These are phyloP conservation scores for Xerocomus spinulosus DNA, from an alignment of 768 basidiomycete genomes.

Conservation along the genomic window DNA sequence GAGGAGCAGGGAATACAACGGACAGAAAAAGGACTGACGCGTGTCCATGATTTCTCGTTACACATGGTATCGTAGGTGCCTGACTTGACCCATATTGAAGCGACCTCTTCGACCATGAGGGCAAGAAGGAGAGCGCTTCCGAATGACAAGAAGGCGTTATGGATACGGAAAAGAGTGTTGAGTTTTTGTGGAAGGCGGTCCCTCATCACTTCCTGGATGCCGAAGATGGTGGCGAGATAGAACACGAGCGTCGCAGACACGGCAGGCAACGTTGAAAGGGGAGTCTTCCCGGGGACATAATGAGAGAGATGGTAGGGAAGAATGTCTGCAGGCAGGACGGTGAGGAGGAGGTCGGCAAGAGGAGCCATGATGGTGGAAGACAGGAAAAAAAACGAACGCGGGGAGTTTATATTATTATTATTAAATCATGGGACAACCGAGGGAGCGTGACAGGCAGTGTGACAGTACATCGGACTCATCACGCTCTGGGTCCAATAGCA, in stretches of 20 bases:
- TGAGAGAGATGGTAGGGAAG: conserved; percentile 34
- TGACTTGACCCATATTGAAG: conserved; percentile 70
- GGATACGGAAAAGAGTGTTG: conserved; percentile 78
- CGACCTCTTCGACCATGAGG: conserved; percentile 90
- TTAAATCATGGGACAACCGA: conserved; percentile 24
- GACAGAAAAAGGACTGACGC: conserved; percentile 48
- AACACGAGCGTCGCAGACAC: conserved; percentile 66
- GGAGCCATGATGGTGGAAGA: conserved; percentile 51
- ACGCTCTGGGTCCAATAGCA: no score
- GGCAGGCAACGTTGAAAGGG: conserved; percentile 55
- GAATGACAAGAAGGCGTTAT: conserved; percentile 83
- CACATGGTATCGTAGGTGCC: conserved; percentile 80
- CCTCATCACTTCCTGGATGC: conserved; percentile 81
- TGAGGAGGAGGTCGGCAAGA: conserved; percentile 69
- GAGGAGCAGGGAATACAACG: neutral
- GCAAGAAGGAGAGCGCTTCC: conserved; percentile 81
- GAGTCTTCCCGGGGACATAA: conserved; percentile 55
- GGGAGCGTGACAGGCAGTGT: conserved; percentile 27
- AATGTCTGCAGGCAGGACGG: conserved; percentile 47
- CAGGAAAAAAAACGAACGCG: conserved; percentile 17
- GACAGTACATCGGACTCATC: neutral
- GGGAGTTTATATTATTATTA: no score
- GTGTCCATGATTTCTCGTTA: conserved; percentile 73
- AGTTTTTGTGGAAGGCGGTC: conserved; percentile 68
- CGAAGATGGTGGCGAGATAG: conserved; percentile 89